A percentile compares a stretch with the other conserved stretches of the same genome.
Conservation (phyloP, 345 rosid species). For the Geranium rotundifolium region DNA sequence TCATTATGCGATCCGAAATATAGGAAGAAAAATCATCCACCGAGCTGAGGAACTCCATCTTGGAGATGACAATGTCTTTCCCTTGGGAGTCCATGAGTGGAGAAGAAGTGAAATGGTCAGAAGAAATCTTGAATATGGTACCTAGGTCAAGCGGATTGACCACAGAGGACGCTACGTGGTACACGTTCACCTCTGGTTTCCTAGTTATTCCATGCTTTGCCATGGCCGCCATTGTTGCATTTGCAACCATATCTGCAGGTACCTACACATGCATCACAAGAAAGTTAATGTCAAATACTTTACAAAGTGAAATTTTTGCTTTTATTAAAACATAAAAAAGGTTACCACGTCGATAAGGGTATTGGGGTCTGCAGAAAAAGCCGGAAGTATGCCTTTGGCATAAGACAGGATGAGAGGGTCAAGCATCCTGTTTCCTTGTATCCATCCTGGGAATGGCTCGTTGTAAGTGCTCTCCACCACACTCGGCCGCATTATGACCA, state of each 20-base stretch:
- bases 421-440: conserved; percentile 21
- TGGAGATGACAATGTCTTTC: conserved; percentile 1
- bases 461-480: conserved; percentile 15
- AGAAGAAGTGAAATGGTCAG: conserved; percentile 10
- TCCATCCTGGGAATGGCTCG: conserved; percentile 31
- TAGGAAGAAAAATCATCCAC: conserved; percentile 6
- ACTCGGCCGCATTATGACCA: conserved; percentile 25
- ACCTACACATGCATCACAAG: background rate
- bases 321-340: too few species aligned
- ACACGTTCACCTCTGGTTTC: conserved; percentile 6
- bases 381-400: conserved; percentile 25
- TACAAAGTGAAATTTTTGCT: too few species aligned
- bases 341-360: conserved; percentile 7
- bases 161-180: conserved; percentile 17
- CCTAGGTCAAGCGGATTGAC: conserved; percentile 7
- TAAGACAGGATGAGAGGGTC: conserved; percentile 28
- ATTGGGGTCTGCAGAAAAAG: conserved; percentile 14
- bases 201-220: conserved; percentile 18
- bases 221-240: conserved; percentile 18
- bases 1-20: background rate
- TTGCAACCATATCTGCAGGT: conserved; percentile 22
- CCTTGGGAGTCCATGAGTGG: conserved; percentile 12
- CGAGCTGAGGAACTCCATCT: conserved; percentile 12
- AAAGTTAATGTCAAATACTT: too few species aligned
- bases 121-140: background rate